Base-by-base conservation (phyloP, 805 yeast genomes). In the Wickerhamomyces chambardii region DNA sequence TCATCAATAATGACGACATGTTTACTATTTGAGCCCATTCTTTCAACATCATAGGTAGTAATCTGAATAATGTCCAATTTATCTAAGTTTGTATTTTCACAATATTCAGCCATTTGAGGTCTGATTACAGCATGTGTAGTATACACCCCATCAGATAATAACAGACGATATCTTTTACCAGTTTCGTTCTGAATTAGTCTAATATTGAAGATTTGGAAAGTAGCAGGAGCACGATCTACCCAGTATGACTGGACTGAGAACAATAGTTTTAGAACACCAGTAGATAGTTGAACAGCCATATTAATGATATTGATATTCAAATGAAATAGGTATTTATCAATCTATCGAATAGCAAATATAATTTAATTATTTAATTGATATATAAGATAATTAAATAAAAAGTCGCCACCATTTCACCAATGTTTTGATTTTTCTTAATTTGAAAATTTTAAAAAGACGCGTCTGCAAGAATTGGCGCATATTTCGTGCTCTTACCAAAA, bases 111-210 rank as follows among this genome's bases (percentile, higher is more conserved):
- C 40, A 60, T 63, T 34, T 62, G 66, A 26, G 75, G 73, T 51
- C 76, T 70, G 41, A 73, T 58, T 21, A 75, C 66, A 5, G 73
- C 75, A 44, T 75, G 74, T 34, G 70, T 62, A 21, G 64, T 57
- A 45, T 58, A 70, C 18, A 56, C 52, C 22, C 80, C 79, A 52
- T 75, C 82, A 28, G 70, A 66, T 16, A 75, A 48, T 61, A 74
- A 61, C 35, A 67, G 41, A 45, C 73, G 60, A 11, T 63, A 48
- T 45, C 73, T 53, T 39, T 59, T 63, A 15, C 69, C 69, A 12
- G 51, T 49, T 11, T 59, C 64, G 36, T 64, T 68, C 15, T 59
- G 55, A 32, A 63, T 59, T 10, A 56, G 58, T 38, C 53, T 62
- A 31, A 53, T 48, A 37, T 59, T 59, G 17, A 56, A 45, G 15